Evolutionary conservation across 1,139 yeast genomes (phyloP), one percentile per base, ranked within the genome.

Genomic region (Magnusiomyces magnusii): DNA sequence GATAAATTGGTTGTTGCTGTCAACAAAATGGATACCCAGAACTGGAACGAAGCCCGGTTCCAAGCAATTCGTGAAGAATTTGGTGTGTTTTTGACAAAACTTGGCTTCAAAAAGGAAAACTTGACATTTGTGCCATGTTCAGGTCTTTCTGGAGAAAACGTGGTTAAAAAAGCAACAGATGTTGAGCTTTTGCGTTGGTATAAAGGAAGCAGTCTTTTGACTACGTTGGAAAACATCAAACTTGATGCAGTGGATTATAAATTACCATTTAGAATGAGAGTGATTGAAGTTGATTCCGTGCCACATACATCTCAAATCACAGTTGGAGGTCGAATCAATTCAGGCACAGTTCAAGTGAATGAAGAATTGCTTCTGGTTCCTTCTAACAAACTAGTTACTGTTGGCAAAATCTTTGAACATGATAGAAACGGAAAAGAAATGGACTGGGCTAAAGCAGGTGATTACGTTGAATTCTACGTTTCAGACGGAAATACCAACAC

Each of bases 111-210:
- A 1, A 63, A 67, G 2, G 71, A 72, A 1, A 81, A 86, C 63
- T 69, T 89, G 2, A 71, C 75, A 3, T 91, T 87, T 73, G 79
- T 93, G 2, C 99, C 99, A 13, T 82, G 89, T 53, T 86, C 96
- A 47, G 99, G 98, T 0, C 79, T 89, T 54, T 76, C 83, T 1
- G 99, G 99, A 28, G 84, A 80, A 57, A 93, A 93, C 70, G 91
- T 93, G 7, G 84, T 84, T 15, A 31, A 31, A 31, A 7, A 7
- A 7, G 7, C 36, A 7, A 31, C 36, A 31, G 13, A 31, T 13
- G 10, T 13, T 13, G 36, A 31, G 7, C 36, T 31, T 13, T 7
- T 31, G 7, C 36, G 13, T 1, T 87, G 95, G 95, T 86, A 85
- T 67, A 69, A 69, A 5, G 92, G 93, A 0, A 83, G 83, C 0